These are phyloP conservation scores for Lentinula boryana DNA, from an alignment of 768 basidiomycete species.

Conservation along the genomic window DNA sequence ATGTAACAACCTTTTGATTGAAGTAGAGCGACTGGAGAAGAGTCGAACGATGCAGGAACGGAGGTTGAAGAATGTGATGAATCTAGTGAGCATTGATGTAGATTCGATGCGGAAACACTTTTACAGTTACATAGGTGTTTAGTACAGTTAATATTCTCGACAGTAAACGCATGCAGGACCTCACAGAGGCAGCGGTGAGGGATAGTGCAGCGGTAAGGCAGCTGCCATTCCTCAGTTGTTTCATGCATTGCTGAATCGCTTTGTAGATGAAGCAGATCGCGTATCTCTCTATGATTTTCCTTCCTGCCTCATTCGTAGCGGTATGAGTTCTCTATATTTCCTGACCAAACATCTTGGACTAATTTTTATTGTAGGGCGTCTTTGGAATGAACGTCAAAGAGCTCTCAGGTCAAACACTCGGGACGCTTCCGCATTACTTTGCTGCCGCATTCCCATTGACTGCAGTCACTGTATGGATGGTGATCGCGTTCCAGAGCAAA, in stretches of 20 bases:
- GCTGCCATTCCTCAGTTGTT: background rate
- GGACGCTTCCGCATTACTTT: slow-evolving; percentile 36
- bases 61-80: slow-evolving; percentile 47
- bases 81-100: slow-evolving; percentile 27
- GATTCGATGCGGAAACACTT: background rate
- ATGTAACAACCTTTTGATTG: slow-evolving; percentile 41
- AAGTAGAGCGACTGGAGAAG: slow-evolving; percentile 40
- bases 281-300: slow-evolving; percentile 57
- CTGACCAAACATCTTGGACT: background rate
- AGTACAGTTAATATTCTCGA: slow-evolving; percentile 54
- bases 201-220: slow-evolving; percentile 4
- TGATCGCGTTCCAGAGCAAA: slow-evolving; percentile 47
- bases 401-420: slow-evolving; percentile 28
- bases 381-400: slow-evolving; percentile 57
- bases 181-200: slow-evolving; percentile 41
- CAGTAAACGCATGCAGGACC: slow-evolving; percentile 41
- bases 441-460: slow-evolving; percentile 42
- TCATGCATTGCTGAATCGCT: background rate
- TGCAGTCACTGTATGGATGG: slow-evolving; percentile 43
- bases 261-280: slow-evolving; percentile 50
- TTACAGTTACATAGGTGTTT: slow-evolving; percentile 38
- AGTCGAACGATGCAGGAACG: slow-evolving; percentile 40
- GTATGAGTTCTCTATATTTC: slow-evolving; percentile 15
- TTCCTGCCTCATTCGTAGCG: slow-evolving; percentile 50
- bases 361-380: slow-evolving; percentile 28